These are phyloP conservation scores for Trichoderma sp. DNA, from an alignment of 2,329 filamentous ascomycete genomes.

Conservation along the genomic window DNA sequence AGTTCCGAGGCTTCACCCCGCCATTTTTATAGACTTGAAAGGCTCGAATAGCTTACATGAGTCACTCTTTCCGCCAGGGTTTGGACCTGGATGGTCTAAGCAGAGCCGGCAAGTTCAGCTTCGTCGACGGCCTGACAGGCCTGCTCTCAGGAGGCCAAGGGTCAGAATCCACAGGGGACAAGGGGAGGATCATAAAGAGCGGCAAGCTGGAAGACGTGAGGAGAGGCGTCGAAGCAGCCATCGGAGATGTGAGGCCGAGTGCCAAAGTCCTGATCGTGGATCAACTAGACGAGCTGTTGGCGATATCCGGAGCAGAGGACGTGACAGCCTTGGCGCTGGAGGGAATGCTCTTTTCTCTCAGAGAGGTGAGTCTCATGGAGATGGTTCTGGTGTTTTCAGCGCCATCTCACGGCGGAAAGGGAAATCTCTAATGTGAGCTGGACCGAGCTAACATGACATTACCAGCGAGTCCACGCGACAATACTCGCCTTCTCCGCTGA, in stretches of 20 bases:
- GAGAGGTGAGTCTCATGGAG: constrained; percentile 57
- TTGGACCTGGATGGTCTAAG: constrained; percentile 67
- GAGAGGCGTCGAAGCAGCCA: constrained; percentile 44
- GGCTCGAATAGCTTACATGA: neutral
- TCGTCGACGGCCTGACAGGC: constrained; percentile 72
- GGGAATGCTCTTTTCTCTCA: constrained; percentile 59
- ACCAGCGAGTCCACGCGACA: constrained; percentile 63
- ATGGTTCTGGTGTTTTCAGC: too few species aligned
- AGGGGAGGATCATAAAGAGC: constrained; percentile 36
- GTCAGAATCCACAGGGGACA: neutral
- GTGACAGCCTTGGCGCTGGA: constrained; percentile 52
- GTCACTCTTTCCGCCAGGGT: constrained; percentile 50
- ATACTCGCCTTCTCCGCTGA: constrained; percentile 74
- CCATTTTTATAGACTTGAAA: too few species aligned
- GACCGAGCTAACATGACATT: neutral
- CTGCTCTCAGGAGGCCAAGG: constrained; percentile 47
- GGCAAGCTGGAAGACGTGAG: constrained; percentile 43
- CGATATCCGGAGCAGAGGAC: constrained; percentile 52
- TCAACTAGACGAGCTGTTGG: constrained; percentile 66
- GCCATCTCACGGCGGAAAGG: too few species aligned
- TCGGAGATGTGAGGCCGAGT: constrained; percentile 41
- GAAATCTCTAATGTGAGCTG: neutral
- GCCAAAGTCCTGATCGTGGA: constrained; percentile 65
- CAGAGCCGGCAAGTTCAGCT: constrained; percentile 64
- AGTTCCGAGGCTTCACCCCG: neutral